Evolutionary conservation across 2,329 filamentous ascomycete genomes (phyloP), one percentile per base, ranked within the genome.

Genomic region (Graphilbum sp.): DNA sequence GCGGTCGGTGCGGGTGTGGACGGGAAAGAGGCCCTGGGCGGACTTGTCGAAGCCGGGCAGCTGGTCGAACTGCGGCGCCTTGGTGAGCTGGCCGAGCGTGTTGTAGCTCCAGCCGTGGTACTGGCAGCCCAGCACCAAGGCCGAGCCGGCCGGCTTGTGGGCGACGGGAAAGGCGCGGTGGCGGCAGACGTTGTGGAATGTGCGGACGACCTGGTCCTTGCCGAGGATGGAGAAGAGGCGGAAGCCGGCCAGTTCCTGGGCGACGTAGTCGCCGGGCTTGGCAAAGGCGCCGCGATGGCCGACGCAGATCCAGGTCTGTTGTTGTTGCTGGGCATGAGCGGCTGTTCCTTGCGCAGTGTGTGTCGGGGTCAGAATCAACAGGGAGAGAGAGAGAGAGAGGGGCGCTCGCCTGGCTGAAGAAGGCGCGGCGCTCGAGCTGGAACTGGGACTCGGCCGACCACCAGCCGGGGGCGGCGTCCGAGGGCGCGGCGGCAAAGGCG

Each of bases 31-130:
- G 17, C 37, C n/a, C 25, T 38, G 34, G 2, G 12, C 31, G 3
- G 34, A 25, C 13, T 25, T 34, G 7, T 25, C 12, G 21, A 40
- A 40, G n/a, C 39, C 35, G 7, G 27, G 30, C 3, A 37, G 15
- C 20, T 34, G 23, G 13, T 40, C 39, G 23, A 40, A 40, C 9
- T 40, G 39, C 1, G 39, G 39, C 5, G 39, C 39, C 7, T 29
- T 37, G 2, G 24, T 34, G 8, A 40, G 35, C 16, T 40, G 34
- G 15, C 39, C 39, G 1, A 37, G 31, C 5, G 39, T 31, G 25
- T 40, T 40, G 39, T 40, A 40, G 32, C 20, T 36, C 39, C 39
- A 40, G 15, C 39, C 39, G 18, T 40, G 39, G 15, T 40, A 40
- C n/a, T 36, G 39, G 24, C 39, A 40, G 25, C 31, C 34, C 7